Conservation (phyloP, 805 yeast species). For the Spathaspora girioi region DNA sequence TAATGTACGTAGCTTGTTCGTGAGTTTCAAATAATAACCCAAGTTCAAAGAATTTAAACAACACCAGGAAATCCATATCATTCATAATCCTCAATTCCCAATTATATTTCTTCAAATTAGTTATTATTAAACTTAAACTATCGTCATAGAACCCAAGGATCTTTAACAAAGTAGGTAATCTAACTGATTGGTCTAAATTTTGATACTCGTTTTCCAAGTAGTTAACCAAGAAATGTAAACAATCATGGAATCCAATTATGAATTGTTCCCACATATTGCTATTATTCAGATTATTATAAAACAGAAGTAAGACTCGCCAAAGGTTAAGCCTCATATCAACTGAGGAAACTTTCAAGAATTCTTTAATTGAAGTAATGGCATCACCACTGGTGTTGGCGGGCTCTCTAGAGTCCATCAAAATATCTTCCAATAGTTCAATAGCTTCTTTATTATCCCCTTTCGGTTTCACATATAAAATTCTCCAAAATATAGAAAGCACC, state of each 20-base stretch:
- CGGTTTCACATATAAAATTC: slow-evolving; percentile 37
- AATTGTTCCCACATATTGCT: slow-evolving; percentile 27
- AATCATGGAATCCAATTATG: slow-evolving; percentile 49
- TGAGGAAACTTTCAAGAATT: slow-evolving; percentile 61
- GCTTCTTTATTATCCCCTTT: slow-evolving; percentile 30
- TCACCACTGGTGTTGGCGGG: slow-evolving; percentile 1
- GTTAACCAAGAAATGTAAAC: slow-evolving; percentile 41
- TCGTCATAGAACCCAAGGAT: slow-evolving; percentile 53
- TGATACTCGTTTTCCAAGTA: slow-evolving; percentile 23
- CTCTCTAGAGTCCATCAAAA: slow-evolving; percentile 30
- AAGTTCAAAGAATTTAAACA: slow-evolving; percentile 34
- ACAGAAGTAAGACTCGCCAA: slow-evolving; percentile 69
- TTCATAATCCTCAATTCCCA: slow-evolving; percentile 28
- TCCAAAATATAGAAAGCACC: slow-evolving; percentile 63
- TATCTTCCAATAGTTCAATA: slow-evolving; percentile 40
- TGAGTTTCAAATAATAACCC: slow-evolving; percentile 48
- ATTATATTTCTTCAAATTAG: slow-evolving; percentile 16
- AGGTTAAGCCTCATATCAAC: slow-evolving; percentile 64
- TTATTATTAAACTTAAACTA: slow-evolving; percentile 38
- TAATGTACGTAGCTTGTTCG: slow-evolving; percentile 46
- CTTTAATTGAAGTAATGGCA: slow-evolving; percentile 47
- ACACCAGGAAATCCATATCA: slow-evolving; percentile 13
- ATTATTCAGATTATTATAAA: slow-evolving; percentile 33
- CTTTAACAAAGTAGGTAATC: slow-evolving; percentile 43
- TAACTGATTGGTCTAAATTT: slow-evolving; percentile 19